These are phyloP conservation scores for Aspergillus sp. DNA, from an alignment of 2,329 filamentous ascomycete genomes.

Conservation along the genomic window DNA sequence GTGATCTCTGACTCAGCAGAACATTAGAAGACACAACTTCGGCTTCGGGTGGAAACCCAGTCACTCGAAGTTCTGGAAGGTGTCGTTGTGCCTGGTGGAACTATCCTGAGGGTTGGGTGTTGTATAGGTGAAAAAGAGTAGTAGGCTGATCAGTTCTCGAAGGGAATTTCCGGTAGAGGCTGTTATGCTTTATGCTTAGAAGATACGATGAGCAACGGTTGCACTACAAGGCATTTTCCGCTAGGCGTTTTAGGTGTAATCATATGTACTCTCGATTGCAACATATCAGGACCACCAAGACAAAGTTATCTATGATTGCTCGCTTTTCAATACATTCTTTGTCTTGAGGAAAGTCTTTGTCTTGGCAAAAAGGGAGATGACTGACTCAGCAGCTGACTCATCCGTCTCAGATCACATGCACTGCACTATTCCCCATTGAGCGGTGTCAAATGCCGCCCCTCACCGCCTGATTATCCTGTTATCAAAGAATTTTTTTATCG, in stretches of 20 bases:
- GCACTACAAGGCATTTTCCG: too few species aligned
- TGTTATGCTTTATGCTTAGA: too few species aligned
- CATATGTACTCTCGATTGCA: too few species aligned
- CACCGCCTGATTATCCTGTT: background rate
- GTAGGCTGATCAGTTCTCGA: too few species aligned
- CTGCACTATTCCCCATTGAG: background rate
- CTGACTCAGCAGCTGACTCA: background rate
- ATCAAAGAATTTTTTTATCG: slow-evolving; percentile 3
- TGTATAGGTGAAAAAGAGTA: background rate
- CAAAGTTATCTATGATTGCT: too few species aligned
- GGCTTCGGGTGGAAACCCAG: background rate
- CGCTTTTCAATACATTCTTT: too few species aligned
- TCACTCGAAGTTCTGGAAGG: background rate
- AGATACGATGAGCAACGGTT: too few species aligned
- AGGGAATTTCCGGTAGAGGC: too few species aligned
- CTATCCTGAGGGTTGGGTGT: background rate
- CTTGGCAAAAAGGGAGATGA: too few species aligned
- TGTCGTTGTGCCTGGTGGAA: background rate
- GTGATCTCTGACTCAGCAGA: background rate
- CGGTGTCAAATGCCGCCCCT: background rate
- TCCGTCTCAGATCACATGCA: background rate
- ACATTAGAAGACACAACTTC: background rate
- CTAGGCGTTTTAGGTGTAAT: too few species aligned
- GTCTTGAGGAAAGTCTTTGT: too few species aligned
- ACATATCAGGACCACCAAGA: too few species aligned